These are phyloP conservation scores for Fusarium keratoplasticum DNA, from an alignment of 2,329 filamentous ascomycete species.

Conservation along the genomic window DNA sequence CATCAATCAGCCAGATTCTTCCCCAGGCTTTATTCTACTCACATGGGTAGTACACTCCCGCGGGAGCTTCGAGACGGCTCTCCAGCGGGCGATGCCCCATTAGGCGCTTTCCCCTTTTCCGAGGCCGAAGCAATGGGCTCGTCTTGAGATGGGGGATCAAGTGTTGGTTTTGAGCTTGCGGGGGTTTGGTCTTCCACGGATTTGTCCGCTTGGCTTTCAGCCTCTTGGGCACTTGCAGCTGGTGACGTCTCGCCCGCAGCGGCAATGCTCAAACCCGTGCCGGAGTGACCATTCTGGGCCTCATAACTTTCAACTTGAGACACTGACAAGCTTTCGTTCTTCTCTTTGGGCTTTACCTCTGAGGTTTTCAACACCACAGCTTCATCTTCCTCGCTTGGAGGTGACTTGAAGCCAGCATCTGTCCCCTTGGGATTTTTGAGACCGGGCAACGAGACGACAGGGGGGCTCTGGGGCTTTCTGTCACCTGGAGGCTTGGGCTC, in stretches of 20 bases:
- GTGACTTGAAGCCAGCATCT: conserved; percentile 34
- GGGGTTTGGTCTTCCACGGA: background rate
- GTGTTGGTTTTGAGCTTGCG: background rate
- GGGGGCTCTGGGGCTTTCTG: conserved; percentile 21
- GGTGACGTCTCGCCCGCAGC: background rate
- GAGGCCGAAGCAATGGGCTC: background rate
- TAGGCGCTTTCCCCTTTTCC: conserved; percentile 1
- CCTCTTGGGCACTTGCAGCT: background rate
- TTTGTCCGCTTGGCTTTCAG: conserved; percentile 2
- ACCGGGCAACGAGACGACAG: conserved; percentile 37
- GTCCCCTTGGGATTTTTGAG: conserved; percentile 31
- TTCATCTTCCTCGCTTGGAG: conserved; percentile 55
- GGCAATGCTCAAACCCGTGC: background rate
- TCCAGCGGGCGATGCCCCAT: conserved; percentile 3
- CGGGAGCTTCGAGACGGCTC: conserved; percentile 15
- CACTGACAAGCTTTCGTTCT: conserved; percentile 14
- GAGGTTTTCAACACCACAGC: conserved; percentile 50
- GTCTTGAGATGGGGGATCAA: background rate
- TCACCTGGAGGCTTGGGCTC: conserved; percentile 48
- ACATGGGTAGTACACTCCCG: conserved; percentile 35
- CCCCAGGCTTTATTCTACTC: background rate
- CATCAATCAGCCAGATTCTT: conserved; percentile 15
- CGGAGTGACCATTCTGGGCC: conserved; percentile 9
- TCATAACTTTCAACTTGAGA: conserved; percentile 31
- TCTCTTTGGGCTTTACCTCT: conserved; percentile 31